Base-by-base conservation (phyloP, 2,329 filamentous ascomycete species). In the Xylaria arbuscula region DNA sequence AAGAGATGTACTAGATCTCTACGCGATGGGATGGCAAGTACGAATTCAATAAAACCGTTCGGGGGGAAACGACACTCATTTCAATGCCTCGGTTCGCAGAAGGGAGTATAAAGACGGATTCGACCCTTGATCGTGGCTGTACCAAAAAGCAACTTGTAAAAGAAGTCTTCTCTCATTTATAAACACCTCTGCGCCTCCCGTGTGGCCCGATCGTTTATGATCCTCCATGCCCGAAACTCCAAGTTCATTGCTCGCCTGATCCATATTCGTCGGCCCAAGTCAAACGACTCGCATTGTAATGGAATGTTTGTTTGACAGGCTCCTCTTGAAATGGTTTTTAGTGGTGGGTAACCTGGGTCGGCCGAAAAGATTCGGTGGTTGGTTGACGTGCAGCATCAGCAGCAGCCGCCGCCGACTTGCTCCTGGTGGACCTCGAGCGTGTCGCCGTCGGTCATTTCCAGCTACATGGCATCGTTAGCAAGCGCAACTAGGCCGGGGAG, bases 341-440 rank as follows among this genome's bases (percentile, higher is more conserved):
- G 17, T 24, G 15, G 54, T 28, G 13, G 40, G 48, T n/a, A 34
- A 53, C 13, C 15, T 58, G 15, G 36, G 53, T 47, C 48, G 19
- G 47, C 48, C 50, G 34, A 47, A 59, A 54, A 34, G 13, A 19
- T 32, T 32, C 28, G n/a, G 50, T 22, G 17, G 56, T 69, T 36
- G 80, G 74, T 76, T 81, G 71, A 77, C 28, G 42, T 32, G 34
- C 32, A 19, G 34, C 8, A 42, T 72, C 60, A 75, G 64, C 69
- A 68, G 55, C 50, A 54, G 53, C 94, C 95, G 53, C 94, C 95
- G 69, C 96, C 96, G 70, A 98, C 96, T 83, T 99, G 96, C 81
- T 99, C 96, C 81, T 98, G 96, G 80, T 98, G 95, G 32, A 99
- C 96, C 79, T 99, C 96, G 32, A 99, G 90, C 0, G 93, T 97